Percentiles rank a stretch among this genome's conserved stretches.
Evolutionary conservation across 176 grass and related monocot species (phyloP).

Genomic region (Musa troglodytarum): DNA sequence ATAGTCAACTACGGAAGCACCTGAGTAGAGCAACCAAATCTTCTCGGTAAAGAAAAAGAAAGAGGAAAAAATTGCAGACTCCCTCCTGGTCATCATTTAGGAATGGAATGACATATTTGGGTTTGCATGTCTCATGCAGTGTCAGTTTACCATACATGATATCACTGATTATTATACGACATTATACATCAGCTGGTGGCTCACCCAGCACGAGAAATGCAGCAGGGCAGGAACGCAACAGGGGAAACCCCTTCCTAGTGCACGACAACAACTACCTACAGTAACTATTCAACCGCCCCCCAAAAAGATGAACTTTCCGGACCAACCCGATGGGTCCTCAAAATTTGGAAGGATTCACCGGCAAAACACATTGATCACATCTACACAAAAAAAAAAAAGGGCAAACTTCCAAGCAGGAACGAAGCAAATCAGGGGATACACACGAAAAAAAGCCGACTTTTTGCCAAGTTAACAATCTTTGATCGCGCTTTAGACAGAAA

Average conservation of each 20-base stretch:
- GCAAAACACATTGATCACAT: not conserved
- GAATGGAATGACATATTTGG: not conserved
- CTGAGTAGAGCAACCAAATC: no score
- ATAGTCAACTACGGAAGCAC: no score
- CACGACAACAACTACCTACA: not conserved
- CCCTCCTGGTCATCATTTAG: no score
- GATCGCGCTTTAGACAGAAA: not conserved
- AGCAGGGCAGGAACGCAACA: not conserved
- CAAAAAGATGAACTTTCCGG: not conserved
- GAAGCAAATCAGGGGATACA: not conserved
- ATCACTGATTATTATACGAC: not conserved
- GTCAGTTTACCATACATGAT: not conserved
- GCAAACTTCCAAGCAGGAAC: not conserved
- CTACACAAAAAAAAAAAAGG: not conserved
- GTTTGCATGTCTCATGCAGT: not conserved
- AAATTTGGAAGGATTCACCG: not conserved
- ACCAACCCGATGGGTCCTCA: not conserved
- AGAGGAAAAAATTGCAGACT: no score
- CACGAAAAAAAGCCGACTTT: not conserved
- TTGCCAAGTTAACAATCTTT: not conserved
- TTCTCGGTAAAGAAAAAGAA: no score
- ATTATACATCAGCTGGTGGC: not conserved
- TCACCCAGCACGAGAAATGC: not conserved
- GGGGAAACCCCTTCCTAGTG: not conserved
- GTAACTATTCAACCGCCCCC: not conserved